A percentile compares a stretch with the other conserved stretches of the same genome.
Conservation (phyloP, 2,329 filamentous ascomycete species). For the Volutella citrinella region DNA sequence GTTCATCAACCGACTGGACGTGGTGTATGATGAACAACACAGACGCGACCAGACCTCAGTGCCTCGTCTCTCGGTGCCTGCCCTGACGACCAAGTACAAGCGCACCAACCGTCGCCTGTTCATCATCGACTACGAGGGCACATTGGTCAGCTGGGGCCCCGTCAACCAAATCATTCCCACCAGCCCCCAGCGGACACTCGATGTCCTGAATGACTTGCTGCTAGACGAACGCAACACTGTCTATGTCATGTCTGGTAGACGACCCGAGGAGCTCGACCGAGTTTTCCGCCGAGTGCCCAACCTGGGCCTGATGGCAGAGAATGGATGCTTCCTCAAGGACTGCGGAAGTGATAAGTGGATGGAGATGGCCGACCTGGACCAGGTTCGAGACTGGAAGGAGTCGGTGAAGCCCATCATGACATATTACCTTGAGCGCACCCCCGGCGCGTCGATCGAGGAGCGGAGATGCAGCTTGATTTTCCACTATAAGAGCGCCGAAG, state of each 20-base stretch:
- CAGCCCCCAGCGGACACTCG: slow-evolving; percentile 78
- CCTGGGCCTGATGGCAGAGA: slow-evolving; percentile 89
- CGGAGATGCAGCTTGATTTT: slow-evolving; percentile 90
- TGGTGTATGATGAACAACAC: slow-evolving; percentile 80
- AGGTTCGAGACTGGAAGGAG: slow-evolving; percentile 76
- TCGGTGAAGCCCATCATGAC: slow-evolving; percentile 78
- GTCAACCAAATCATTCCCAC: slow-evolving; percentile 81
- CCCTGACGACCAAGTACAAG: slow-evolving; percentile 64
- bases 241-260: slow-evolving; percentile 90
- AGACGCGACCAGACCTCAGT: slow-evolving; percentile 81
- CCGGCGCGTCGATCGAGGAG: slow-evolving; percentile 84
- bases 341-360: slow-evolving; percentile 69
- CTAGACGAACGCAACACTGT: slow-evolving; percentile 79
- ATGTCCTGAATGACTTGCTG: slow-evolving; percentile 77
- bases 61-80: slow-evolving; percentile 72
- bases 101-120: slow-evolving; percentile 70
- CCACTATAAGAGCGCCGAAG: slow-evolving; percentile 81
- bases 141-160: slow-evolving; percentile 81
- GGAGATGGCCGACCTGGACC: slow-evolving; percentile 69
- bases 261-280: slow-evolving; percentile 82
- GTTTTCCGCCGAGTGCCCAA: slow-evolving; percentile 81
- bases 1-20: slow-evolving; percentile 67
- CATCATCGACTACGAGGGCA: slow-evolving; percentile 92
- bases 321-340: slow-evolving; percentile 84
- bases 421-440: slow-evolving; percentile 88